Evolutionary conservation across 2,329 filamentous ascomycete genomes (phyloP).

Genomic region (Chalaropsis thielavioides): DNA sequence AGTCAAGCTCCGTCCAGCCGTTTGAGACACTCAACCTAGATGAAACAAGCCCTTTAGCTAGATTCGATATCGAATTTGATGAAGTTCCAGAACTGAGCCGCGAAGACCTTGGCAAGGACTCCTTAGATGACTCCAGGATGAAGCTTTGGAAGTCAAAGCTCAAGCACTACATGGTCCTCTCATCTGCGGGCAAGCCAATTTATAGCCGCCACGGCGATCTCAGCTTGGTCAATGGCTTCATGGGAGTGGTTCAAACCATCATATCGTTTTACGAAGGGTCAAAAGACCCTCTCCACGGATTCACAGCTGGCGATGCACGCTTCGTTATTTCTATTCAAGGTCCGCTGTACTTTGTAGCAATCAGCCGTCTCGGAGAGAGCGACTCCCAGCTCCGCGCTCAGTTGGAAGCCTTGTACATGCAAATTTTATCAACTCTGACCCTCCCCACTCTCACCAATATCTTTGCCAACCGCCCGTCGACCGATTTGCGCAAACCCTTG

Average conservation of each 20-base stretch:
- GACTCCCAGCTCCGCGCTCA: conserved; percentile 76
- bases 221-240: conserved; percentile 78
- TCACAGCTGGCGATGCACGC: conserved; percentile 71
- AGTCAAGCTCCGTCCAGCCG: conserved; percentile 43
- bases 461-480: conserved; percentile 83
- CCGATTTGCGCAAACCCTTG: conserved; percentile 75
- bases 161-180: conserved; percentile 95
- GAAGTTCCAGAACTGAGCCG: conserved; percentile 41
- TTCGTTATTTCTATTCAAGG: conserved; percentile 80
- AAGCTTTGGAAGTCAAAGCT: conserved; percentile 76
- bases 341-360: conserved; percentile 82
- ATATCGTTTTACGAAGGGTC: conserved; percentile 88
- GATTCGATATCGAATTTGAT: conserved; percentile 68
- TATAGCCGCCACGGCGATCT: conserved; percentile 92
- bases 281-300: conserved; percentile 62
- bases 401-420: conserved; percentile 91
- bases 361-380: conserved; percentile 84
- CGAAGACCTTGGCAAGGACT: conserved; percentile 23
- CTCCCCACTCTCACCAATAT: conserved; percentile 74
- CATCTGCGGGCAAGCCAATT: conserved; percentile 90
- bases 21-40: conserved; percentile 40
- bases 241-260: conserved; percentile 91
- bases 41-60: conserved; percentile 40
- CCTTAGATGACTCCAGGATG: conserved; percentile 45
- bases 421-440: conserved; percentile 89